These are phyloP conservation scores for Blastocladiella britannica DNA, from an alignment of 192 early-diverging fungal species.

Conservation along the genomic window DNA sequence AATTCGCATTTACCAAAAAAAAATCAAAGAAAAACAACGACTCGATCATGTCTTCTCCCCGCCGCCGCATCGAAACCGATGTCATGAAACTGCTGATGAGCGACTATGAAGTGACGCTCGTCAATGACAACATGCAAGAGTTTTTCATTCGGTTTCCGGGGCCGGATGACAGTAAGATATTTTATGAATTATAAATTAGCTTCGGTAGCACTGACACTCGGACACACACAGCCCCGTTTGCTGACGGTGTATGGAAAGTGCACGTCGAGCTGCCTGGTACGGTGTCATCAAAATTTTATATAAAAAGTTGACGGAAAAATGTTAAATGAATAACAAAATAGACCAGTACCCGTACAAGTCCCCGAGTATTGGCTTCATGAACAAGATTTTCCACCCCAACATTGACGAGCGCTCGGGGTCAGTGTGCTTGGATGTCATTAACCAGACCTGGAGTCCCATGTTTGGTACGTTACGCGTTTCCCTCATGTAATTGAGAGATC, in stretches of 20 bases:
- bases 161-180: conserved; percentile 69
- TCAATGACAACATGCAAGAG: conserved; percentile 99
- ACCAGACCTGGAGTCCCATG: conserved; percentile 99
- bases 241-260: conserved; percentile 86
- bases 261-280: conserved; percentile 95
- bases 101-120: conserved; percentile 95
- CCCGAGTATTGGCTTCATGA: conserved; percentile 96
- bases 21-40: no score
- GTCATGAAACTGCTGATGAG: conserved; percentile 99
- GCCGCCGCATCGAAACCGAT: conserved; percentile 91
- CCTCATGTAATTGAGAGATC: not conserved
- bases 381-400: conserved; percentile 98
- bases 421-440: conserved; percentile 97
- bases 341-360: conserved; percentile 99
- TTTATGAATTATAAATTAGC: no score
- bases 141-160: conserved; percentile 87
- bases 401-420: conserved; percentile 97
- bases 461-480: conserved; percentile 41
- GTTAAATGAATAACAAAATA: no score
- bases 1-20: no score
- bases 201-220: no score
- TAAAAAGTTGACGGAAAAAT: no score
- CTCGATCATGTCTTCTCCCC: conserved; percentile 59
- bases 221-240: conserved; percentile 82
- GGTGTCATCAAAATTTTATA: no score